Base-by-base conservation (phyloP, 768 basidiomycete species). In the Floccularia luteovirens region DNA sequence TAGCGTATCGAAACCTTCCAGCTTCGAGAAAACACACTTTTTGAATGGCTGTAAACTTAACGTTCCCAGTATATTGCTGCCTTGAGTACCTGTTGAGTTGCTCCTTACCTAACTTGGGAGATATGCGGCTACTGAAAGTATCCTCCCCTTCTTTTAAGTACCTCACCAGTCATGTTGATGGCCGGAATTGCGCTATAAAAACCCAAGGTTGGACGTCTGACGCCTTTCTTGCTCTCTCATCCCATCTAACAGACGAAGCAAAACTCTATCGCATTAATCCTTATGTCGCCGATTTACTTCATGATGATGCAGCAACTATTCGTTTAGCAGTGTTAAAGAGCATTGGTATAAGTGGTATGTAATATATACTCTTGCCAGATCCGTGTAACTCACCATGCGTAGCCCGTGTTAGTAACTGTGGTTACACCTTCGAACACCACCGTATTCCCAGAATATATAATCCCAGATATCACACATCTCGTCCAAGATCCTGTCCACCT, bases 391-490 rank as follows among this genome's bases (percentile, higher is more conserved):
- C n/a, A 3, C 20, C 42, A 17, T 34, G 43, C 44, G 5, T 47
- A 64, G 59, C 50, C 67, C n/a, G 63, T 66, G 56, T 50, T 77
- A n/a, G 83, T 87, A 22, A 77, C 76, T 1, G 80, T 81, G 5
- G 87, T 90, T 72, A 94, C 63, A 66, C 93, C 82, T 67, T 93
- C 67, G 74, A 88, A 64, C 48, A 68, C 67, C 5, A 64, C 88
- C 5, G 86, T 97, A 19, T 86, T 98, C 52, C 88, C 92, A 0
- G 93, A 97, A 59, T 99, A 97, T 57, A 86, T 98, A 48, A 78
- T 98, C 21, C 93, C 92, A 1, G 88, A 96, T 53, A 76, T 90
- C 51, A 75, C 77, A 24, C 80, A 90, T 45, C 70, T 99, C 5
- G 75, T 85, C 0, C 74, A 78, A 36, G 96, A 98, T 54, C 67